Conservation (phyloP, 2,329 filamentous ascomycete genomes). For the Cladophialophora psammophila region DNA sequence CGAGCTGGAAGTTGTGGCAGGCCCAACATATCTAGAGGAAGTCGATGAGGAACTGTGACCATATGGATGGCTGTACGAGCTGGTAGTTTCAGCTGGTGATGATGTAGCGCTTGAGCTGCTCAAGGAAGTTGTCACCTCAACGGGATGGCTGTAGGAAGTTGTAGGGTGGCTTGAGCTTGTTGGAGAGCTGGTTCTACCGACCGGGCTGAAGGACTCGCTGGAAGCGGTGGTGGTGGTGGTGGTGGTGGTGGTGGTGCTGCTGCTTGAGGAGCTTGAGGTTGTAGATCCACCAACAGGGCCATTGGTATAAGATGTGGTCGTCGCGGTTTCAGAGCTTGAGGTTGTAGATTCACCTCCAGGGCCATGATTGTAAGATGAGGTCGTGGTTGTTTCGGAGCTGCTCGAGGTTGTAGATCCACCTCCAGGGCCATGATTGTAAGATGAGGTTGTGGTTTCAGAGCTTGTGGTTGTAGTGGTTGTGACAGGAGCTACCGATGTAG, state of each 20-base stretch:
- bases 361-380: conserved; percentile 10
- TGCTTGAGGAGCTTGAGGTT: conserved; percentile 24
- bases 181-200: conserved; percentile 13
- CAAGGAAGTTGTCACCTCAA: not conserved
- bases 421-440: conserved; percentile 1
- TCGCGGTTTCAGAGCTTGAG: conserved; percentile 7
- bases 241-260: conserved; percentile 8
- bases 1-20: conserved; percentile 9
- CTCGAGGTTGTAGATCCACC: conserved; percentile 1
- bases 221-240: conserved; percentile 22
- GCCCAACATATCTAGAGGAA: conserved; percentile 2
- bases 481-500: not conserved
- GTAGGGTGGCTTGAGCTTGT: conserved; percentile 14
- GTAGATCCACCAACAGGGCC: conserved; percentile 19
- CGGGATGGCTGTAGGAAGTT: conserved; percentile 10
- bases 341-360: not conserved
- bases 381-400: conserved; percentile 9
- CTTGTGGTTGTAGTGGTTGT: conserved; percentile 13
- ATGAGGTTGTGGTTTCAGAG: conserved; percentile 10
- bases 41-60: not conserved
- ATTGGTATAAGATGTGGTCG: conserved; percentile 6
- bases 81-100: not conserved
- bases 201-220: conserved; percentile 11
- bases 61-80: not conserved
- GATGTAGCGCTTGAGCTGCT: not conserved